Evolutionary conservation across 176 grass and related monocot species (phyloP).

Genomic region (Stipa capillata): DNA sequence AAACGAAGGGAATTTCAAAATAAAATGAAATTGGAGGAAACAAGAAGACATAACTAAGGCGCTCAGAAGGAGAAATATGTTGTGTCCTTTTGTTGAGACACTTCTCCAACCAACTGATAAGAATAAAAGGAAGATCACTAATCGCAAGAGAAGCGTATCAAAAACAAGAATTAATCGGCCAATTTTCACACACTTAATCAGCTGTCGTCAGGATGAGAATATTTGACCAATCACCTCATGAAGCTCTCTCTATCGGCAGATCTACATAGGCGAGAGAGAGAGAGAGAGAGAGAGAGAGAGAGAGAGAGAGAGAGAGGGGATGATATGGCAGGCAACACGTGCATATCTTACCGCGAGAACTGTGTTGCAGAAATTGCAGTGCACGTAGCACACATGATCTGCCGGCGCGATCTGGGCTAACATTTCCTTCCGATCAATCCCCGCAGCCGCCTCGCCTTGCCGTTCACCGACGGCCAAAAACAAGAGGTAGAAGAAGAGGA

Average conservation of each 20-base stretch:
- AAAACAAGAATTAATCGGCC: background rate
- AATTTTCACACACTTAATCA: background rate
- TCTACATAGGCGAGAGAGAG: background rate
- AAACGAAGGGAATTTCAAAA: background rate
- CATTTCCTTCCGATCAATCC: conserved; percentile 35
- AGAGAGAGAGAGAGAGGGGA: background rate
- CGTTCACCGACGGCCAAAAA: background rate
- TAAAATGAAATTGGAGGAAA: background rate
- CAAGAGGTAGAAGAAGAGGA: background rate
- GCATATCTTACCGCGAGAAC: conserved; percentile 61
- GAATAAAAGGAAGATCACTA: background rate
- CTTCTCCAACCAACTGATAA: background rate
- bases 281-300: background rate
- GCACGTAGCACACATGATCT: conserved; percentile 78
- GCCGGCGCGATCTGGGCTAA: conserved; percentile 42
- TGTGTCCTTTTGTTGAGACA: background rate
- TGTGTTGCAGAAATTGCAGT: conserved; percentile 98
- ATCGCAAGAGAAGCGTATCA: background rate
- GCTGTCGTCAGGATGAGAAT: background rate
- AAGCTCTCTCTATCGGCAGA: conserved; percentile 2
- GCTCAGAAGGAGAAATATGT: background rate
- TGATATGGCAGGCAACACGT: background rate
- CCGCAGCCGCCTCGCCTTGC: background rate
- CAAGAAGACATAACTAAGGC: background rate
- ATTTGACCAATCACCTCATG: background rate